Base-by-base conservation (phyloP, 2,329 filamentous ascomycete genomes). In the Incumbomyces lentus region DNA sequence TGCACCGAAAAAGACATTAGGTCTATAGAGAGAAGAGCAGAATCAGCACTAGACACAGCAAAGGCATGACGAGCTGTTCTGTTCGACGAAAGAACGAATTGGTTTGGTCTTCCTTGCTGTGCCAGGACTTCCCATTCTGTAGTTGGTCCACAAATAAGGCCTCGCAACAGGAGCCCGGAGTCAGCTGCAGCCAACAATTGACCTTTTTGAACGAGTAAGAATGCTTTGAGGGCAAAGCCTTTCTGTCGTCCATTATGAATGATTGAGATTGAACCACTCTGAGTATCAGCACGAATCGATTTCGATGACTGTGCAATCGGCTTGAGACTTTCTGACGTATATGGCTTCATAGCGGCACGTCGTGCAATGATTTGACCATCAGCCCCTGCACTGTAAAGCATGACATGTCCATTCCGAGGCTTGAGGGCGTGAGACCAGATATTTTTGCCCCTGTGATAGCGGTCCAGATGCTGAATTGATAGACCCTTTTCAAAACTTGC, bases 381-480 rank as follows among this genome's bases (percentile, higher is more conserved):
- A 10, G 86, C 83, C n/a, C 86, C 92, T 11, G 92, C 92, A 1
- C 85, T 88, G 3, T 77, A 80, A 16, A 87, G 53, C 1, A 73
- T 51, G 0, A 69, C 57, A 12, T 60, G 62, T 12, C 62, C 54
- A 1, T 60, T 56, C 1, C 59, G 55, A 10, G 42, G 49, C 17
- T 48, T 58, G 44, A 66, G 49, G 11, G 40, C 14, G 76, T 78
- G 32, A 80, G 88, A 81, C 89, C 90, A 96, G 6, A 96, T 80
- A 60, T 95, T 88, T 64, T 95, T 98, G 6, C 92, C 92, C 30
- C 71, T 73, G 60, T 96, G 89, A 49, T 79, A 76, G 2, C 75
- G 71, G 41, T 78, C 75, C 6, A 74, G 78, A 1, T 72, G 68
- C 1, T 72, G 59, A 42, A 84, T 55, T 17, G 19, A 55, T 33